phyloP scores from a whole-genome alignment of 768 basidiomycete genomes.

The Lepiota brunneoincarnata region DNA sequence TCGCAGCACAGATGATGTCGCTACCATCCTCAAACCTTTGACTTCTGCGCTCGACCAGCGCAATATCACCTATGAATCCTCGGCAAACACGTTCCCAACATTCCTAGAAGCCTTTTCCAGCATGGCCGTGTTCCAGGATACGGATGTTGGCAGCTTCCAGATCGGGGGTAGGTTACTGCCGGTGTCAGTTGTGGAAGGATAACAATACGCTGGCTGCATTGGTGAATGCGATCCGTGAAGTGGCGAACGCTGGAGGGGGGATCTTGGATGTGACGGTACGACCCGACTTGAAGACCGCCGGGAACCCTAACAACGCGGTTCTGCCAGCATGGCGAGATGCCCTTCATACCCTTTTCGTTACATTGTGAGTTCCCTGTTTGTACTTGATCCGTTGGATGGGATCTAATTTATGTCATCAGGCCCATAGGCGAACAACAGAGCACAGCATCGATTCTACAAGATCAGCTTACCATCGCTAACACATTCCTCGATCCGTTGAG shows the following conservation, averaged over 20 bases:
- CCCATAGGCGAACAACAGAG: too few relatives aligned
- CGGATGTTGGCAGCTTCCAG: not conserved
- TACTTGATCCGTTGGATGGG: too few relatives aligned
- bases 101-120: conserved; percentile 17
- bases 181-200: conserved; percentile 1
- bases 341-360: too few relatives aligned
- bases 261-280: conserved; percentile 14
- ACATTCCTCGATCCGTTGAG: too few relatives aligned
- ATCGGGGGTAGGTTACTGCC: conserved; percentile 15
- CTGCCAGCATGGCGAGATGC: conserved; percentile 10
- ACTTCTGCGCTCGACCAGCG: conserved; percentile 10
- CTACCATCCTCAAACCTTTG: conserved; percentile 11
- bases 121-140: conserved; percentile 13
- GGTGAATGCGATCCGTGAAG: conserved; percentile 4
- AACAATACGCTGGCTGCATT: not conserved
- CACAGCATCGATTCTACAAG: too few relatives aligned
- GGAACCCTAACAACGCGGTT: conserved; percentile 9
- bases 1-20: conserved; percentile 9
- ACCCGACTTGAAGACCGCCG: not conserved
- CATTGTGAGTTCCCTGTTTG: too few relatives aligned
- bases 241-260: conserved; percentile 5
- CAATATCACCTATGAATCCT: conserved; percentile 10
- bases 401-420: too few relatives aligned
- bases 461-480: too few relatives aligned
- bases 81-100: conserved; percentile 12